Evolutionary conservation across 495 filamentous ascomycete species (phyloP).

Genomic region (Echria macrotheca): DNA sequence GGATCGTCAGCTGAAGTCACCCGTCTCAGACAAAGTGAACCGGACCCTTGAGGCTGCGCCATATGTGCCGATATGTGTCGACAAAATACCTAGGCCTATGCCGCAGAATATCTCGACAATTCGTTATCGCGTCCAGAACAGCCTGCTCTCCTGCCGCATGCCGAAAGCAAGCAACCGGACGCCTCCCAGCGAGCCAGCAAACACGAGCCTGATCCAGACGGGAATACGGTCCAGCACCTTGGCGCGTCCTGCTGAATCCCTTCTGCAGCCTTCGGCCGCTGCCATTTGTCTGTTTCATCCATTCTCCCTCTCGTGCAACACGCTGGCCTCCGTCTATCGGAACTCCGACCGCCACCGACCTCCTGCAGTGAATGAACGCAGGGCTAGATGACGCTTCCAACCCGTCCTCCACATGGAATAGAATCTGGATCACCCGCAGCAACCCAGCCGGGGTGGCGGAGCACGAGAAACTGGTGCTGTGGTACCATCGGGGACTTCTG

Average conservation of each 20-base stretch:
- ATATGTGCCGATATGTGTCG: too few relatives aligned
- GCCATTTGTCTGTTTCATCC: slow-evolving; percentile 7
- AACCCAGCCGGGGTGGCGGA: too few relatives aligned
- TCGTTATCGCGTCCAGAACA: neutral
- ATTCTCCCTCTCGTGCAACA: slow-evolving; percentile 14
- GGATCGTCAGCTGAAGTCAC: neutral
- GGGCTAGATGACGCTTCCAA: neutral
- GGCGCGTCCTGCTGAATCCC: slow-evolving; percentile 6
- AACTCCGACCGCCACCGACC: too few relatives aligned
- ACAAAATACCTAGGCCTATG: too few relatives aligned
- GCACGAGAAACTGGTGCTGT: too few relatives aligned
- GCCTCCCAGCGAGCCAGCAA: slow-evolving; percentile 6
- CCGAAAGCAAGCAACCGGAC: slow-evolving; percentile 11
- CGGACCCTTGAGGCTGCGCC: neutral
- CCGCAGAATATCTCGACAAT: neutral
- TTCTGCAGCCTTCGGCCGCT: slow-evolving; percentile 8
- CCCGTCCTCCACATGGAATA: too few relatives aligned
- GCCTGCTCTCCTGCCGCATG: slow-evolving; percentile 4
- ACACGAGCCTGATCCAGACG: slow-evolving; percentile 11
- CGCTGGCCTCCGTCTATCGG: slow-evolving; percentile 13
- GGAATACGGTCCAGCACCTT: slow-evolving; percentile 8
- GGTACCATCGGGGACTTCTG: too few relatives aligned
- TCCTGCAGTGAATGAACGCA: slow-evolving; percentile 2
- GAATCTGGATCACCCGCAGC: too few relatives aligned
- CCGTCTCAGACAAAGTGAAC: too few relatives aligned